Percentiles rank a stretch among this genome's conserved stretches.
These are phyloP conservation scores for Oehlia diaphana DNA, from an alignment of 192 early-diverging fungal species.

Conservation along the genomic window DNA sequence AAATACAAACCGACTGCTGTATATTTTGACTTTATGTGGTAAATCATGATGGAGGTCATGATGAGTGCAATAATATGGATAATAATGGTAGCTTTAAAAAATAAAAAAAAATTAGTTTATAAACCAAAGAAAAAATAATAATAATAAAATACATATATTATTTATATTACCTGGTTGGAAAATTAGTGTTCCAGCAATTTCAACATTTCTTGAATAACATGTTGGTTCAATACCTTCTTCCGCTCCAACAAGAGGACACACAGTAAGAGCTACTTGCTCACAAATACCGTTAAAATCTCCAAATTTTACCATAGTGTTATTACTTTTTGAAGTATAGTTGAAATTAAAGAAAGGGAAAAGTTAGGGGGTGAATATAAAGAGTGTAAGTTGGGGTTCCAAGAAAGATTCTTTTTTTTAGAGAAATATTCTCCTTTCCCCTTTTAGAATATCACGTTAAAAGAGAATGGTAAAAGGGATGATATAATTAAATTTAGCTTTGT, in stretches of 20 bases:
- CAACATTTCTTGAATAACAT: slow-evolving; percentile 97
- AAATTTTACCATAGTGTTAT: slow-evolving; percentile 45
- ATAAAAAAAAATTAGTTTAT: not conserved
- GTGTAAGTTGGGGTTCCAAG: not conserved
- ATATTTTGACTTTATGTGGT: slow-evolving; percentile 96
- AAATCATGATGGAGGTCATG: slow-evolving; percentile 99
- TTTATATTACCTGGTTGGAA: slow-evolving; percentile 78
- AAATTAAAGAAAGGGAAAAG: not conserved
- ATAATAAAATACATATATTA: not conserved
- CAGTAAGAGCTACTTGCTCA: slow-evolving; percentile 73
- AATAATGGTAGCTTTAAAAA: slow-evolving; percentile 78
- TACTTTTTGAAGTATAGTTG: not conserved
- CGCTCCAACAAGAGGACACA: slow-evolving; percentile 90
- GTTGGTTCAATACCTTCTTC: slow-evolving; percentile 75
- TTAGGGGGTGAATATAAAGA: not conserved
- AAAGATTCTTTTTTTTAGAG: not conserved
- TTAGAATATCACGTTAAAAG: not conserved
- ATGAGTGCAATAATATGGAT: slow-evolving; percentile 89
- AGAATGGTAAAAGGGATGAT: not conserved
- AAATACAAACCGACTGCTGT: slow-evolving; percentile 88
- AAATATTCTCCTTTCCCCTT: not conserved
- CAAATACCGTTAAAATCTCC: slow-evolving; percentile 93
- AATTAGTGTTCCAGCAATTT: slow-evolving; percentile 77
- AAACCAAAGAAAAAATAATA: not conserved
- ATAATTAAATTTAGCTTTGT: not conserved